Conservation (phyloP, 2,329 filamentous ascomycete species). For the Fusarium setosum region DNA sequence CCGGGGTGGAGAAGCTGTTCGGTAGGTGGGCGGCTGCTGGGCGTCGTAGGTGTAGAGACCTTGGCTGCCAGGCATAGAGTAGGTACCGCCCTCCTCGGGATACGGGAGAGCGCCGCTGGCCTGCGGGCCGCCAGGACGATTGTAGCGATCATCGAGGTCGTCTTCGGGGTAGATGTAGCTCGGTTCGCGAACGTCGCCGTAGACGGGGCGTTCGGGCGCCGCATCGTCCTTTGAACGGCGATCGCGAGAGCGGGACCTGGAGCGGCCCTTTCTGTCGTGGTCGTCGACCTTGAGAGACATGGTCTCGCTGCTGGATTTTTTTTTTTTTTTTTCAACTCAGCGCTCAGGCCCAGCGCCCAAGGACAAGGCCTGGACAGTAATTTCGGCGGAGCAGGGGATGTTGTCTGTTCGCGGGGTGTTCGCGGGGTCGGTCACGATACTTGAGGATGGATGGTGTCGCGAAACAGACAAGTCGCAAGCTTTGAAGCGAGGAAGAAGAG, state of each 20-base stretch:
- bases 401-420: conserved; percentile 15
- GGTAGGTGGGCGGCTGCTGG: conserved; percentile 46
- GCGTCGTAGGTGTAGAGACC: conserved; percentile 55
- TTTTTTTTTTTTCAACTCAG: background rate
- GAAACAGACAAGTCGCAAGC: too few species aligned
- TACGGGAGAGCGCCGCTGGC: conserved; percentile 51
- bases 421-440: conserved; percentile 8
- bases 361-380: conserved; percentile 10
- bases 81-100: conserved; percentile 52
- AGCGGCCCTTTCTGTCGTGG: conserved; percentile 56
- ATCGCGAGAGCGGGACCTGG: conserved; percentile 58
- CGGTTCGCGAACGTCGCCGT: conserved; percentile 57
- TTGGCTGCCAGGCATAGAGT: conserved; percentile 51
- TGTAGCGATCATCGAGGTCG: conserved; percentile 53
- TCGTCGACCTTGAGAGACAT: conserved; percentile 67
- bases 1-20: conserved; percentile 48
- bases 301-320: conserved; percentile 13
- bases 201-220: conserved; percentile 44
- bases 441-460: background rate
- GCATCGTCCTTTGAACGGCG: conserved; percentile 47
- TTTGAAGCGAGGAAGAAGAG: too few species aligned
- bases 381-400: conserved; percentile 19
- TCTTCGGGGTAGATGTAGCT: conserved; percentile 56
- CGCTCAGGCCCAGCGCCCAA: conserved; percentile 13
- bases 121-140: conserved; percentile 47